Base-by-base conservation (phyloP, 768 basidiomycete genomes). In the Pluteus cervinus region DNA sequence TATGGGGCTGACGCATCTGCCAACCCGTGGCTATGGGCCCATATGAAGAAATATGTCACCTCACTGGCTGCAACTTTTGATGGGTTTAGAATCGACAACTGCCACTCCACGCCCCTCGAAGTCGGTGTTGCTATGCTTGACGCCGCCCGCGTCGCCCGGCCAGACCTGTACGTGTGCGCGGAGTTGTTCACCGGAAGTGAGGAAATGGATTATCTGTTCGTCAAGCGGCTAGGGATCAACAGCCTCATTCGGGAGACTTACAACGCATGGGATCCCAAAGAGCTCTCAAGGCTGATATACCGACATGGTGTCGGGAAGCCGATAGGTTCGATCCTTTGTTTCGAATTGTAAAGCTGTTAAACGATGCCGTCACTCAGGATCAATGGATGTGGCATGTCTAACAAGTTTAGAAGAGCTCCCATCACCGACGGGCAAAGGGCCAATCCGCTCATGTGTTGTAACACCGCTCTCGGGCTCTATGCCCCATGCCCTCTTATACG, bases 61-160 rank as follows among this genome's bases (percentile, higher is more conserved):
- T 69, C 71, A 7, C 81, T 98, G 18, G 96, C 94, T 0, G 64
- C 62, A 25, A 73, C 75, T 6, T 99, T 97, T 54, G 86, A 97
- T 43, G 96, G 96, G 7, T 99, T 99, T 74, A 79, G 96, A 20
- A 84, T 99, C 50, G 96, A 99, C 62, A 99, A 99, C 55, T 96
- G 91, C 45, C 94, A 99, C 61, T 98, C 94, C 3, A 99, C 96
- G 0, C 96, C 96, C 10, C 62, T 98, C 23, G 79, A 89, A 47
- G 91, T 98, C n/a, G 96, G 96, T n/a, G 82, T 83, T n/a, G 68
- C 71, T 30, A 81, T 99, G 68, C 79, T 99, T 24, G 96, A 99
- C 54, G 80, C 81, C 12, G 93, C 93, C 5, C 76, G 96, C 22
- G 79, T 79, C 15, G 78, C 79, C 36, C 90, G 90, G 47, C 93